Conservation (phyloP, 2,329 filamentous ascomycete genomes). For the Aspergillus unguis region DNA sequence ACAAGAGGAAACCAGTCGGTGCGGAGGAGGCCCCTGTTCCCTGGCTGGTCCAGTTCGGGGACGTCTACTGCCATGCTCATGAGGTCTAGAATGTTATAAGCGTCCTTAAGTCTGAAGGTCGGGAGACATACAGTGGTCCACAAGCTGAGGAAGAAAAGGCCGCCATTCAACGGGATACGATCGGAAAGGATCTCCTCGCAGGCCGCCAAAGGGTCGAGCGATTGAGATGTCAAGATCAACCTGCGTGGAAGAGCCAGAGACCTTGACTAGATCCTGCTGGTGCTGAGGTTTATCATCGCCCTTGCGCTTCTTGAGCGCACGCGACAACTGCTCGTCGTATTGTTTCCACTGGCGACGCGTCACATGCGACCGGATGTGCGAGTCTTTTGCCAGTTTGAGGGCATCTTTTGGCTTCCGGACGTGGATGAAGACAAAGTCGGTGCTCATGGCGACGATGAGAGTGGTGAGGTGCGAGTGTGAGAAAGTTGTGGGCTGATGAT, state of each 20-base stretch:
- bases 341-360: slow-evolving; percentile 26
- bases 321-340: background rate
- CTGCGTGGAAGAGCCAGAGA: background rate
- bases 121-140: slow-evolving; percentile 34
- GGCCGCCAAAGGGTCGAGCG: slow-evolving; percentile 22
- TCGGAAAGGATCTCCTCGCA: slow-evolving; percentile 28
- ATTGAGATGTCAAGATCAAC: slow-evolving; percentile 3
- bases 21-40: slow-evolving; percentile 34
- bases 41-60: slow-evolving; percentile 40
- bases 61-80: slow-evolving; percentile 42
- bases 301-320: background rate
- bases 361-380: slow-evolving; percentile 26
- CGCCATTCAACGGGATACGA: slow-evolving; percentile 39
- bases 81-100: slow-evolving; percentile 26
- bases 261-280: background rate
- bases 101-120: no score
- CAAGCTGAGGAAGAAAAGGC: slow-evolving; percentile 30
- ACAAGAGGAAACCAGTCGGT: slow-evolving; percentile 42
- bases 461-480: background rate
- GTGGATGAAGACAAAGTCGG: slow-evolving; percentile 27
- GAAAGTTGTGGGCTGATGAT: no score
- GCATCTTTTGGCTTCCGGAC: slow-evolving; percentile 24
- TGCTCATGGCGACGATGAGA: background rate
- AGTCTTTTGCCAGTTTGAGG: slow-evolving; percentile 24
- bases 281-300: background rate